Evolutionary conservation across 148 eudicot genomes (phyloP), one percentile per base, ranked within the genome.

Genomic region (Rheum nobile): DNA sequence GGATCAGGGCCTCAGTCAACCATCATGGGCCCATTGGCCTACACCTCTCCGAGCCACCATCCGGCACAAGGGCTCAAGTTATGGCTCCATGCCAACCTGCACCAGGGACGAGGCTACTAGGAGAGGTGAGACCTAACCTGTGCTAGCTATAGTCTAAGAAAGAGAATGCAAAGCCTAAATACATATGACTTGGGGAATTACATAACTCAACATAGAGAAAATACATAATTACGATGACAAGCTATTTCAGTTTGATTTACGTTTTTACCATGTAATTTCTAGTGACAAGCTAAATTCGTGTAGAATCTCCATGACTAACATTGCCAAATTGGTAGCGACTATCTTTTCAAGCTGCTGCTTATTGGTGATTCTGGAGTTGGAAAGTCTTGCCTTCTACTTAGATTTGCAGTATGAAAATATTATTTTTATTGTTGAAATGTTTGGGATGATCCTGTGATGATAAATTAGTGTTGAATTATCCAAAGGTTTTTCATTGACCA

Each of bases 301-400:
- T 11, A 2, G 13, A 43, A 43, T 9, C 12, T 35, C 38, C 17
- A 13, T 43, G 47, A 43, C 16, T 43, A 9, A 43, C 47, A 9
- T 43, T 43, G 47, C 1, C 47, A 13, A 71, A 73, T 32, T 48
- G 42, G 79, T 79, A 80, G 82, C 73, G 82, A 80, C 61, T 80
- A 80, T 72, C 82, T 79, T 72, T 79, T 79, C 74, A 79, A 79
- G 82, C 82, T 79, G 12, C 68, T 79, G 71, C 82, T 79, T 31
- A 76, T 80, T 67, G 82, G 82, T 12, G 82, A 80, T 75, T 80
- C 82, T 8, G 82, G 79, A 26, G 82, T 80, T 71, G 82, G 82
- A 71, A 77, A 79, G 69, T 75, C 80, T 9, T 80, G 82, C 67
- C 77, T 80, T 72, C 67, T 80, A 73, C 79, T 80, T 72, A 76